These are phyloP conservation scores for Vinca minor DNA, from an alignment of 257 asterid species.

Conservation along the genomic window DNA sequence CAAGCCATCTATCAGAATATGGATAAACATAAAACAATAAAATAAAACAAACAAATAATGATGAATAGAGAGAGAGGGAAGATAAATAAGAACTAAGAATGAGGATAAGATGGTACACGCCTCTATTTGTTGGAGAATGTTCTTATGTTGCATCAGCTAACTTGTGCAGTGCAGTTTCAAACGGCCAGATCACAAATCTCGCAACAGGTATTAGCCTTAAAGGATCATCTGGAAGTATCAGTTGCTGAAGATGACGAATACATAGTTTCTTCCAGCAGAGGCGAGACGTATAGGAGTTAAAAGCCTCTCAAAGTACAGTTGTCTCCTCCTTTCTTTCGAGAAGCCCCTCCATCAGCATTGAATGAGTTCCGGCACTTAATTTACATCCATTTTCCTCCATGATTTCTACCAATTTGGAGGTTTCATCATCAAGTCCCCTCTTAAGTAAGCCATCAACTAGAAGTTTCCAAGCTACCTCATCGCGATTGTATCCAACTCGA, in stretches of 20 bases:
- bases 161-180: neutral
- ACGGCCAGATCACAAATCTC: no score
- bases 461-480: slow-evolving; percentile 69
- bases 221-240: neutral
- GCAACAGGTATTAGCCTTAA: neutral
- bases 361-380: slow-evolving; percentile 44
- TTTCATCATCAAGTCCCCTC: slow-evolving; percentile 41
- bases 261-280: neutral
- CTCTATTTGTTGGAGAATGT: neutral
- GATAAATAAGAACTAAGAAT: neutral
- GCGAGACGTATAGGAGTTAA: neutral
- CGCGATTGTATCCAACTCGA: slow-evolving; percentile 55
- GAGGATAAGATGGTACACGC: neutral
- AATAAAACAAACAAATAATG: neutral
- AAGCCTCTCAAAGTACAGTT: neutral
- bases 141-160: neutral
- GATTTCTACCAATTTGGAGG: slow-evolving; percentile 40
- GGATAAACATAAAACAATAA: no score
- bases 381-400: slow-evolving; percentile 53
- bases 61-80: no score
- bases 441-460: slow-evolving; percentile 61
- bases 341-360: slow-evolving; percentile 50
- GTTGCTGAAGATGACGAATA: neutral
- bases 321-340: slow-evolving; percentile 19
- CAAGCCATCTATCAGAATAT: neutral